These are phyloP conservation scores for Eutrema japonicum DNA, from an alignment of 345 rosid species.

Conservation along the genomic window DNA sequence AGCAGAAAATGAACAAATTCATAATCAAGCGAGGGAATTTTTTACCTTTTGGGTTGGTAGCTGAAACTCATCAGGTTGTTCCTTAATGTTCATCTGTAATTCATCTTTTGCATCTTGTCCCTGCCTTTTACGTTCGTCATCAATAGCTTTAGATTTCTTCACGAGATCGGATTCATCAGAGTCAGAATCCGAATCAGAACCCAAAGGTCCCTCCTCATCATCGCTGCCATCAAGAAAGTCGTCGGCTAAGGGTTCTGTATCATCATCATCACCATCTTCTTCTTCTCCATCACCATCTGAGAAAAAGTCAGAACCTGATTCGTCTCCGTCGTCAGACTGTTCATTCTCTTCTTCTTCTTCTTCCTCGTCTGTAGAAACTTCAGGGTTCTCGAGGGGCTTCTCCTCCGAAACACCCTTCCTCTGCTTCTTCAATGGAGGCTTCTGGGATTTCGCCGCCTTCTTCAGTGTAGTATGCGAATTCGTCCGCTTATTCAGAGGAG, in stretches of 20 bases:
- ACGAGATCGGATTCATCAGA: conserved; percentile 71
- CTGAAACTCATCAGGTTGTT: conserved; percentile 80
- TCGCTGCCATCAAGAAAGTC: conserved; percentile 38
- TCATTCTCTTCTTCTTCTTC: conserved; percentile 48
- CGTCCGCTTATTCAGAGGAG: conserved; percentile 33
- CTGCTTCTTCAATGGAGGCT: conserved; percentile 59
- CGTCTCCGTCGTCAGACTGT: conserved; percentile 44
- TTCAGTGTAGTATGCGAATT: conserved; percentile 4
- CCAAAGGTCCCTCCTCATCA: conserved; percentile 47
- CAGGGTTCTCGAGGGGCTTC: conserved; percentile 54
- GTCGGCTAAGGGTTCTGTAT: not conserved
- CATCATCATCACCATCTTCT: conserved; percentile 10
- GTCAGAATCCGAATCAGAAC: conserved; percentile 53
- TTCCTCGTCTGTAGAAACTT: conserved; percentile 47
- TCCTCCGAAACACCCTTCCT: conserved; percentile 47
- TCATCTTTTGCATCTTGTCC: conserved; percentile 70
- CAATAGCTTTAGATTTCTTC: conserved; percentile 63
- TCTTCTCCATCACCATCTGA: conserved; percentile 30
- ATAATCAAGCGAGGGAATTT: conserved; percentile 1
- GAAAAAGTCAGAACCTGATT: conserved; percentile 35
- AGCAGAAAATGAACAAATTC: not conserved
- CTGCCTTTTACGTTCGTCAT: conserved; percentile 54
- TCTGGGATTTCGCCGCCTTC: conserved; percentile 40
- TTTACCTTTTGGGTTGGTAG: conserved; percentile 82
- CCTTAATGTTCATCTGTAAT: conserved; percentile 70